Base-by-base conservation (phyloP, 164 flowering plant genomes). In the Saururus chinensis region DNA sequence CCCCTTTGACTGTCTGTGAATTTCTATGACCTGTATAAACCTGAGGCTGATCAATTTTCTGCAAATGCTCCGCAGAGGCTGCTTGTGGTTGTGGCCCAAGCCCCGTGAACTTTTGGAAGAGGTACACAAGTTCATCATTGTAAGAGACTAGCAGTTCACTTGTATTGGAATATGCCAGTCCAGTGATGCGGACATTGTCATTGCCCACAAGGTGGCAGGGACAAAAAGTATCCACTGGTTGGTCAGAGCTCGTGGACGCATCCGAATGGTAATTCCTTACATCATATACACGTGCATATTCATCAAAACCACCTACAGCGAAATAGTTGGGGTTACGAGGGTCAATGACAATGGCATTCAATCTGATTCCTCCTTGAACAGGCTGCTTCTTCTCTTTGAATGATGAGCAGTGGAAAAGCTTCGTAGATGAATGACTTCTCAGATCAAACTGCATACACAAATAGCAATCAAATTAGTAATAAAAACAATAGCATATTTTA, bases 131-230 rank as follows among this genome's bases (percentile, higher is more conserved):
- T 68, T 88, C 95, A 53, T 88, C 89, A 45, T 74, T 82, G 73
- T 88, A 85, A n/a, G 95, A 79, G 21, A 80, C 85, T 51, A 87
- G 84, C 60, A 88, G 74, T 62, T 85, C 95, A 63, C 87, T 84
- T 24, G 68, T 56, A 52, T 60, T 69, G 0, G 95, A 88, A 64
- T 73, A 88, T 13, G 91, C 86, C 71, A 87, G 63, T 9, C 83
- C 91, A 5, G 89, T 85, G 63, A 88, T 81, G 73, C 75, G 79
- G 54, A 80, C 73, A 56, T 74, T 66, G 37, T 61, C 65, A n/a
- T 61, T 65, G 30, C 65, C 70, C 52, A 76, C 60, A 57, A 86
- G 69, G 61, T 83, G 83, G 52, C n/a, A 64, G 10, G 96, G 90
- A 66, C 83, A 84, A 67, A 80, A 84, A 0, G 73, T 67, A 62